A percentile compares a stretch with the other conserved stretches of the same genome.
These are phyloP conservation scores for Colletotrichum sp. DNA, from an alignment of 2,329 filamentous ascomycete species.

Conservation along the genomic window DNA sequence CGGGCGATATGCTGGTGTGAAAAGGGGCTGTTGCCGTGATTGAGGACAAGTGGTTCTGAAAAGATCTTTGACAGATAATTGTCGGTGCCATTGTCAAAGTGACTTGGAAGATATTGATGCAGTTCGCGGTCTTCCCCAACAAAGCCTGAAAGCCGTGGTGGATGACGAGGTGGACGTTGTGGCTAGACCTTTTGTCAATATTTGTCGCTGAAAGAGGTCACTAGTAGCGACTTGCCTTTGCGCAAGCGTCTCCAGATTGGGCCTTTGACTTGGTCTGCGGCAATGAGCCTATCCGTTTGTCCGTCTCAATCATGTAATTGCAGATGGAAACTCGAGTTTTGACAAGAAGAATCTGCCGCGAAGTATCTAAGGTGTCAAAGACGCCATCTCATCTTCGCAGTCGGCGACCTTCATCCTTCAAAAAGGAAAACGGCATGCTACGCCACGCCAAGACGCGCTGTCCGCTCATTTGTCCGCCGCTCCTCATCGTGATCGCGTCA, in stretches of 20 bases:
- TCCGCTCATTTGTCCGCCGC: neutral
- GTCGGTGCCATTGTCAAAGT: neutral
- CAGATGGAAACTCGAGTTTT: neutral
- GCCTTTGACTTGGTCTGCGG: neutral
- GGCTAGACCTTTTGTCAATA: neutral
- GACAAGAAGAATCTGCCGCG: neutral
- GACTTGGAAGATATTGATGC: accelerated
- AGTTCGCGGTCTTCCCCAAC: neutral
- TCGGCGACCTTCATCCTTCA: neutral
- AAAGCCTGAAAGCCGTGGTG: neutral
- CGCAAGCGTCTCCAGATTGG: neutral
- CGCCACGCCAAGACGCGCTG: neutral
- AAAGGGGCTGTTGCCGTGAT: neutral
- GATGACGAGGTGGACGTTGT: neutral
- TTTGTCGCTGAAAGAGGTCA: neutral
- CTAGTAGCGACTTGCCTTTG: neutral
- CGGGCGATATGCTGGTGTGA: neutral
- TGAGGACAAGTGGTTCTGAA: neutral
- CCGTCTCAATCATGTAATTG: neutral
- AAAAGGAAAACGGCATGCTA: neutral
- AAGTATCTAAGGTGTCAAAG: neutral
- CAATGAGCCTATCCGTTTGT: neutral
- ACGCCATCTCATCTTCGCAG: neutral
- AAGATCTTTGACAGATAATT: neutral
- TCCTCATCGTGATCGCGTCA: neutral